These are phyloP conservation scores for Daldinia decipiens DNA, from an alignment of 495 filamentous ascomycete species.

Conservation along the genomic window DNA sequence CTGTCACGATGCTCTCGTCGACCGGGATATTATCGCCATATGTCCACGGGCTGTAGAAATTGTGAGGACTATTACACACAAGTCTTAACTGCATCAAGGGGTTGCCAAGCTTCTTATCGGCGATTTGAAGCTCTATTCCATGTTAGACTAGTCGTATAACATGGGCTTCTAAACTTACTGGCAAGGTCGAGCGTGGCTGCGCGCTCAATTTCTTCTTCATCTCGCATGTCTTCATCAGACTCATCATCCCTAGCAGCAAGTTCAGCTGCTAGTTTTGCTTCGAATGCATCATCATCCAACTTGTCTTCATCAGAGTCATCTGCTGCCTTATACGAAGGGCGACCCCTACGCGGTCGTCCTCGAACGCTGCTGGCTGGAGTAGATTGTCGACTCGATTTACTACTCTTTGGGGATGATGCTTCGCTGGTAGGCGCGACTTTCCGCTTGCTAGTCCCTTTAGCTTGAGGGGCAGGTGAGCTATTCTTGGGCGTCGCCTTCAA, in stretches of 20 bases:
- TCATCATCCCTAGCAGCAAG: constrained; percentile 64
- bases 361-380: constrained; percentile 69
- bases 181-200: constrained; percentile 81
- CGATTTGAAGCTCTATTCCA: constrained; percentile 74
- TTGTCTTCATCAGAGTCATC: constrained; percentile 73
- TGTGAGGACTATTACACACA: constrained; percentile 92
- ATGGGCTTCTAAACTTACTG: constrained; percentile 60
- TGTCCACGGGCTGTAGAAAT: constrained; percentile 93
- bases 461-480: constrained; percentile 26
- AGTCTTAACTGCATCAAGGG: constrained; percentile 92
- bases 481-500: constrained; percentile 38
- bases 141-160: constrained; percentile 22
- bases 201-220: constrained; percentile 71
- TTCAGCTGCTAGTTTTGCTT: constrained; percentile 72
- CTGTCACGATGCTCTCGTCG: constrained; percentile 83
- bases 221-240: constrained; percentile 52
- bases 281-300: constrained; percentile 78
- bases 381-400: constrained; percentile 74
- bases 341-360: constrained; percentile 51
- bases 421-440: constrained; percentile 52
- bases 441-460: constrained; percentile 55
- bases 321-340: constrained; percentile 60
- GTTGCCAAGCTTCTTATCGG: constrained; percentile 94
- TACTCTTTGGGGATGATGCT: constrained; percentile 66
- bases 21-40: constrained; percentile 61